phyloP scores from a whole-genome alignment of 2,329 filamentous ascomycete species.

The Alternaria arbusti region DNA sequence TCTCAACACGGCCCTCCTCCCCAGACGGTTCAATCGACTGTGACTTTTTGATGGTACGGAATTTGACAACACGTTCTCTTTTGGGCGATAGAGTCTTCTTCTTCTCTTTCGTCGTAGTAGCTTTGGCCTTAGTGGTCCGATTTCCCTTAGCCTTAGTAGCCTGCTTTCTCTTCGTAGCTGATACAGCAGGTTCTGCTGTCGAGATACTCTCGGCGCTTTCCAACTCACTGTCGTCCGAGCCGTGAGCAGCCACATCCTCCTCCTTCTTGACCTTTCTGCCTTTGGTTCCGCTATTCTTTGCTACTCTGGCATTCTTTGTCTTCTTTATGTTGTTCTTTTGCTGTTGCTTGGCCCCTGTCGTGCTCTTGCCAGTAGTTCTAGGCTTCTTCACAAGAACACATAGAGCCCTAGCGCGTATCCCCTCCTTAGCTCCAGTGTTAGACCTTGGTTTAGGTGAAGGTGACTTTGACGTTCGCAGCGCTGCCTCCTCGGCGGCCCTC shows the following conservation, averaged over 20 bases:
- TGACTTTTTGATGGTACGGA: neutral
- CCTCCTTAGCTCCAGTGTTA: neutral
- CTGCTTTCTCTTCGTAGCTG: neutral
- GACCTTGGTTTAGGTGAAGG: neutral
- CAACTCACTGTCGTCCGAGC: neutral
- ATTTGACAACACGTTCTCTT: neutral
- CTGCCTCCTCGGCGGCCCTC: neutral
- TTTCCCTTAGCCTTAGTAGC: neutral
- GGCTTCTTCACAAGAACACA: neutral
- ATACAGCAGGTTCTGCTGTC: neutral
- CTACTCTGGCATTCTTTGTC: neutral
- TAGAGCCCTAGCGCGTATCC: neutral
- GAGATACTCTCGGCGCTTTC: neutral
- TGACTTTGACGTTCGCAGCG: too few species aligned
- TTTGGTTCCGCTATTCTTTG: neutral
- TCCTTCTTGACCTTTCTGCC: neutral
- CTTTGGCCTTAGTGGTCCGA: neutral
- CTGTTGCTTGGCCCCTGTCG: neutral
- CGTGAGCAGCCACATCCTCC: neutral
- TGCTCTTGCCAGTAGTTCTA: neutral
- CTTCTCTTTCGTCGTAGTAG: neutral
- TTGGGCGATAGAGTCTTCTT: neutral
- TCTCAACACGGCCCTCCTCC: neutral
- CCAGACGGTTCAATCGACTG: neutral
- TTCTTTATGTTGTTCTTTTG: neutral